These are phyloP conservation scores for Coemansia erecta DNA, from an alignment of 192 early-diverging fungal genomes.

Conservation along the genomic window DNA sequence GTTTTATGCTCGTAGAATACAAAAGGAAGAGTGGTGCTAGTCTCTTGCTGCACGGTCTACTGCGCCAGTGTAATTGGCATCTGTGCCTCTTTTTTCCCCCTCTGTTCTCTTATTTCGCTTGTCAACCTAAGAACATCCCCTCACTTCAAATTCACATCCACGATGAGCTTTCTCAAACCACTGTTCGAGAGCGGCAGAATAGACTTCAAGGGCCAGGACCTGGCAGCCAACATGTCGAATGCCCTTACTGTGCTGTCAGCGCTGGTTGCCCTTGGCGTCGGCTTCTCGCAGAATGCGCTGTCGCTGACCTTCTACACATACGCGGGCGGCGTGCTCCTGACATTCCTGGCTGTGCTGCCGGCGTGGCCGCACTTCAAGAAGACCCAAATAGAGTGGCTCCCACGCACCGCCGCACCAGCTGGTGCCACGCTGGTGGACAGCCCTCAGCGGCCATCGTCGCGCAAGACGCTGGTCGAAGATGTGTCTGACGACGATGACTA, in stretches of 20 bases:
- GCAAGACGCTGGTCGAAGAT: conserved; percentile 42
- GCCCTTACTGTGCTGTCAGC: conserved; percentile 21
- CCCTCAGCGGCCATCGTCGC: conserved; percentile 12
- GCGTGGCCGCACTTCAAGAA: conserved; percentile 44
- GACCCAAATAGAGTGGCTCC: conserved; percentile 31
- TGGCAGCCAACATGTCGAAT: conserved; percentile 31
- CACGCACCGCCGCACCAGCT: conserved; percentile 12
- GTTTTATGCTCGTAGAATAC: too few relatives aligned
- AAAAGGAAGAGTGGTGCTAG: too few relatives aligned
- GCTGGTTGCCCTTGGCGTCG: conserved; percentile 18
- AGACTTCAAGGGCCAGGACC: conserved; percentile 47
- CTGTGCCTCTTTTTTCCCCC: not conserved
- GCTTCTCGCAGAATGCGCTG: conserved; percentile 23
- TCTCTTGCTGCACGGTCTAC: not conserved
- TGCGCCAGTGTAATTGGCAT: not conserved
- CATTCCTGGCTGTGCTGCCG: conserved; percentile 37
- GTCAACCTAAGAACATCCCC: too few relatives aligned
- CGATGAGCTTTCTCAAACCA: conserved; percentile 39
- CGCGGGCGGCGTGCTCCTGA: conserved; percentile 22
- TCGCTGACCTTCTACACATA: conserved; percentile 40
- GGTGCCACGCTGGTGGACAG: conserved; percentile 9
- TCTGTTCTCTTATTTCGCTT: not conserved
- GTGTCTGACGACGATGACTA: conserved; percentile 39
- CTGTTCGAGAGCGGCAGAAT: conserved; percentile 47
- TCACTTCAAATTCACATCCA: not conserved